Base-by-base conservation (phyloP, 1,284 basidiomycete species). In the Butyriboletus appendiculatus region DNA sequence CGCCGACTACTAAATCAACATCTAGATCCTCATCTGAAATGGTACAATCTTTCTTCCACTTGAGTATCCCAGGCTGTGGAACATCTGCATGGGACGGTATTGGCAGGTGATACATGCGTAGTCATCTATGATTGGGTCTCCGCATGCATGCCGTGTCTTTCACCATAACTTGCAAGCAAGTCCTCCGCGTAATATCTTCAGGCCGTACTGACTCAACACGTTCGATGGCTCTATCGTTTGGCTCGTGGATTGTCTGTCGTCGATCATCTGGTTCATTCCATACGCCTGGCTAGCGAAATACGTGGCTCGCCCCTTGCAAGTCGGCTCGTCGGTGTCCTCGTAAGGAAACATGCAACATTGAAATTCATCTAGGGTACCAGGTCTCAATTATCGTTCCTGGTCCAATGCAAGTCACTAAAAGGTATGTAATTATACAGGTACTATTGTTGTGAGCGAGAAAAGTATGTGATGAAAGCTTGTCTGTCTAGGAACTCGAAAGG, bases 51-150 rank as follows among this genome's bases (percentile, higher is more conserved):
- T 38, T 28, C 37, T 57, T 52, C 30, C 43, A 54, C 39, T 63
- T 57, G 47, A 50, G 40, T 42, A 45, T n/a, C 20, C 52, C 54
- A 33, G 52, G 47, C 3, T 30, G 65, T 44, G 43, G 48, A 48
- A 39, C 11, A 43, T 61, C 68, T 55, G 54, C 52, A 48, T 55
- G 50, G 50, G 49, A 41, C 30, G 53, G 24, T 50, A 42, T 55
- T 56, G 57, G 47, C 45, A 47, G 56, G 54, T 66, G 55, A 49
- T 47, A 60, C 69, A 69, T 68, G 48, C 43, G 53, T 42, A 50
- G 60, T 53, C 63, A 65, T 67, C 50, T 63, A 50, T 53, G 49
- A 20, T 44, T 24, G 33, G 14, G n/a, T 18, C n/a, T 39, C 26
- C 26, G 3, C 9, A 22, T 22, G 16, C 14, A 42, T 12, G 20